Base-by-base conservation (phyloP, 257 asterid species). In the Solanum peruvianum region DNA sequence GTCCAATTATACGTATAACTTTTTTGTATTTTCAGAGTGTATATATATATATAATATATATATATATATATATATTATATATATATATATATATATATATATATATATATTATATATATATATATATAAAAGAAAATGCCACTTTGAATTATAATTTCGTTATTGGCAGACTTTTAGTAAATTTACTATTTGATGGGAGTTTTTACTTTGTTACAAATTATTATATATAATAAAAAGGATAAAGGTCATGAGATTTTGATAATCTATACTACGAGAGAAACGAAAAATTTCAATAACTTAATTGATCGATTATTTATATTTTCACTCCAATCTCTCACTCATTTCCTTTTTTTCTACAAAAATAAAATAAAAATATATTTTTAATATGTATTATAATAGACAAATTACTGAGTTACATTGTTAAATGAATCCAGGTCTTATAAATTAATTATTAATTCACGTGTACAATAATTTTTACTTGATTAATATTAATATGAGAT, bases 261-360 rank as follows among this genome's bases (percentile, higher is more conserved):
- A 21, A 39, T 39, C 82, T 73, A 31, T 21, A 37, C 4, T 72
- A 72, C 11, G 29, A 49, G 16, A 5, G 16, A 37, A 37, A 5
- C 35, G 7, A 0, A 3, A n/a, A 62, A 6, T 10, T 3, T 12
- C 0, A 0, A 0, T 10, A n/a, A 15, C 7, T 62, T 4, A 62
- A 2, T 62, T 62, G 2, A 1, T 62, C 11, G 31, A 18, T 5
- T n/a, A n/a, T 3, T 25, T 62, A n/a, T 11, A 23, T 62, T n/a
- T n/a, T n/a, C 7, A n/a, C 8, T 10, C 0, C 70, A 62, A 23
- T 62, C 16, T 2, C 2, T 62, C 1, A 11, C 18, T 3, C 4
- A 11, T 64, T 64, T 25, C n/a, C 35, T 25, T 4, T 25, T 64
- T 64, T 25, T 11, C 4, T 11, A 64, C 0, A 11, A 11, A 64